These are phyloP conservation scores for Diplodia mutila DNA, from an alignment of 2,329 filamentous ascomycete species.

Conservation along the genomic window DNA sequence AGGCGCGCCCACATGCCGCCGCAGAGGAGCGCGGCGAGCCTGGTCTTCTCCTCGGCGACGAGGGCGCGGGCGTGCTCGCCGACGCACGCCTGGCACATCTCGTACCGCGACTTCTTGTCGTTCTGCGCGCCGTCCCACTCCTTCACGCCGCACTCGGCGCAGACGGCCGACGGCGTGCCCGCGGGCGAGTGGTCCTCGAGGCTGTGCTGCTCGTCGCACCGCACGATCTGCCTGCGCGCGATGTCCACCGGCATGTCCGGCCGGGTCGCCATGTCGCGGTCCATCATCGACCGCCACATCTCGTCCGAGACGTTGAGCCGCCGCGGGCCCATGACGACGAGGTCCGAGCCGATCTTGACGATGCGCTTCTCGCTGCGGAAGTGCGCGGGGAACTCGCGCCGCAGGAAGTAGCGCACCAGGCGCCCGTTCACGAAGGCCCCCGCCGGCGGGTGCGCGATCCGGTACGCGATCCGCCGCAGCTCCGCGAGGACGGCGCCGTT, in stretches of 20 bases:
- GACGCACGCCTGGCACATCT: conserved; percentile 10
- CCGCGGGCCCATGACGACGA: not conserved
- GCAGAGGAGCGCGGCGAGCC: not conserved
- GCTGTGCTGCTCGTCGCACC: conserved; percentile 9
- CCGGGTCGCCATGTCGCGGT: not conserved
- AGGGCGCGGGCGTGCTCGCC: not conserved
- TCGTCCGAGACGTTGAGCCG: not conserved
- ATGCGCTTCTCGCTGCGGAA: not conserved
- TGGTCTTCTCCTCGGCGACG: too few species aligned
- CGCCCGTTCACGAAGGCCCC: not conserved
- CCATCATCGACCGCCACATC: not conserved
- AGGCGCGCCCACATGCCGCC: not conserved
- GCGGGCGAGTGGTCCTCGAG: not conserved
- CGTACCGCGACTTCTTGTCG: too few species aligned
- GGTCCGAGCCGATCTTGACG: not conserved
- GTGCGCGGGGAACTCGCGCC: not conserved
- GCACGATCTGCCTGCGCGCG: not conserved
- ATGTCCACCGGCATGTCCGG: not conserved
- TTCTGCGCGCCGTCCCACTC: too few species aligned
- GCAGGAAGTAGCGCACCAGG: not conserved
- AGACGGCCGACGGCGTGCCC: not conserved
- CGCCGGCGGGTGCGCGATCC: not conserved
- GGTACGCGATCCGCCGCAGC: not conserved
- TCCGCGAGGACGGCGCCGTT: not conserved
- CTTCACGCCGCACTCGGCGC: not conserved